Percentiles rank a stretch among this genome's conserved stretches.
Conservation (phyloP, 345 rosid genomes). For the Mangifera indica region DNA sequence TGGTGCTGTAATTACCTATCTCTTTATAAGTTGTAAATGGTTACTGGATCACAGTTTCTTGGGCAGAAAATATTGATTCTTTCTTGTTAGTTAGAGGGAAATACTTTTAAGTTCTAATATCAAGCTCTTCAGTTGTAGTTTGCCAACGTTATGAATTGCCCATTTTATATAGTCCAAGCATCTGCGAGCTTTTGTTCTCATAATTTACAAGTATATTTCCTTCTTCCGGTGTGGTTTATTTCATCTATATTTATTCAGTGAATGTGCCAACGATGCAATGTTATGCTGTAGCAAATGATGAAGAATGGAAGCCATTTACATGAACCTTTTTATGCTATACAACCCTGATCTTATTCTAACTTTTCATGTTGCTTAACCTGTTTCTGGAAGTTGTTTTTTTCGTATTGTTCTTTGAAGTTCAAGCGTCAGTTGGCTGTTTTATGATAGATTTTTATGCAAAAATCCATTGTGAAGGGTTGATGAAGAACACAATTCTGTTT, state of each 20-base stretch:
- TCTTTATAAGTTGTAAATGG: conserved; percentile 45
- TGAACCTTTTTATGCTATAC: too few species aligned
- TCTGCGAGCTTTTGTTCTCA: not conserved
- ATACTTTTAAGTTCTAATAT: not conserved
- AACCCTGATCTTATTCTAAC: too few species aligned
- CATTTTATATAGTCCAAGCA: not conserved
- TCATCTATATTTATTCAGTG: not conserved
- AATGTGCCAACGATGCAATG: not conserved
- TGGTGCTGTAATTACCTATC: conserved; percentile 37
- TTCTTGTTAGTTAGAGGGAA: conserved; percentile 18
- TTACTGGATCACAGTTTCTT: conserved; percentile 31
- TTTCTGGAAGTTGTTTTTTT: too few species aligned
- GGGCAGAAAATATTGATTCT: conserved; percentile 3
- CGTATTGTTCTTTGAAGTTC: too few species aligned
- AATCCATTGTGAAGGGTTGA: too few species aligned
- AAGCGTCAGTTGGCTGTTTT: too few species aligned
- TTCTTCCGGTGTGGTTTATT: not conserved
- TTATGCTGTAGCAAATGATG: not conserved
- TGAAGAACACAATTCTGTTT: too few species aligned
- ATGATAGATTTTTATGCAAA: too few species aligned
- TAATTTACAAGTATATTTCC: not conserved
- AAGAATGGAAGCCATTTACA: not conserved
- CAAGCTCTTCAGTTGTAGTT: not conserved
- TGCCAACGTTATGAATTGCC: conserved; percentile 15
- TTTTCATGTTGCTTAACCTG: too few species aligned